Conservation (phyloP, 352 stramenopile species). For the Phytophthora constricta region DNA sequence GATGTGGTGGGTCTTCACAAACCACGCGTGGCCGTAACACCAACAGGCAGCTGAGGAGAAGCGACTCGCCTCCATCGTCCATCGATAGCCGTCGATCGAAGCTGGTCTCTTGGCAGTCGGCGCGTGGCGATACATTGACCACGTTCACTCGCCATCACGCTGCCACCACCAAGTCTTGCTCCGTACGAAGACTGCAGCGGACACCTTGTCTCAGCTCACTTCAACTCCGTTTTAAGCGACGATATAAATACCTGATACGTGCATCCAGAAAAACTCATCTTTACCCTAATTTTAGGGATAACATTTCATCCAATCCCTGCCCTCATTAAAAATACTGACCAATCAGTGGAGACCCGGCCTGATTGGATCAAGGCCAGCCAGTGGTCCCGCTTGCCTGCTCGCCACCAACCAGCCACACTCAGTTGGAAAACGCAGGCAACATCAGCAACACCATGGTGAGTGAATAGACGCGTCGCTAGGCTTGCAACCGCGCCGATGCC, state of each 20-base stretch:
- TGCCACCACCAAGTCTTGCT: conserved; percentile 6
- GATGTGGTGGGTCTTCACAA: background rate
- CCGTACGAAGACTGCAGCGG: conserved; percentile 27
- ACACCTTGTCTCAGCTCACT: conserved; percentile 4
- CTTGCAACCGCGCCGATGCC: background rate
- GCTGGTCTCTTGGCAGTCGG: conserved; percentile 1
- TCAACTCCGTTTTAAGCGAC: conserved; percentile 14
- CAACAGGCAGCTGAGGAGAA: conserved; percentile 15
- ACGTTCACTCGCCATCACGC: conserved; percentile 26
- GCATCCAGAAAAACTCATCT: background rate
- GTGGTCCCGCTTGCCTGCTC: conserved; percentile 10
- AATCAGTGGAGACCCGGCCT: conserved; percentile 16
- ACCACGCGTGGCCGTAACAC: too few species aligned
- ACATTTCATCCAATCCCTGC: conserved; percentile 1
- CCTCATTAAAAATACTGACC: conserved; percentile 5
- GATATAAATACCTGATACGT: too few species aligned
- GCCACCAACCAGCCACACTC: conserved; percentile 27
- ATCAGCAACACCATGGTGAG: conserved; percentile 38
- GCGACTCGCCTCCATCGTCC: conserved; percentile 7
- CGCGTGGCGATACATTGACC: conserved; percentile 13
- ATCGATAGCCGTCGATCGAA: conserved; percentile 18
- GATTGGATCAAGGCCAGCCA: conserved; percentile 30
- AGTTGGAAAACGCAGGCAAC: conserved; percentile 50
- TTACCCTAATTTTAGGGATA: too few species aligned
- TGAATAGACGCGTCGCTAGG: conserved; percentile 11